These are phyloP conservation scores for Canariomyces notabilis DNA, from an alignment of 2,329 filamentous ascomycete species.

Conservation along the genomic window DNA sequence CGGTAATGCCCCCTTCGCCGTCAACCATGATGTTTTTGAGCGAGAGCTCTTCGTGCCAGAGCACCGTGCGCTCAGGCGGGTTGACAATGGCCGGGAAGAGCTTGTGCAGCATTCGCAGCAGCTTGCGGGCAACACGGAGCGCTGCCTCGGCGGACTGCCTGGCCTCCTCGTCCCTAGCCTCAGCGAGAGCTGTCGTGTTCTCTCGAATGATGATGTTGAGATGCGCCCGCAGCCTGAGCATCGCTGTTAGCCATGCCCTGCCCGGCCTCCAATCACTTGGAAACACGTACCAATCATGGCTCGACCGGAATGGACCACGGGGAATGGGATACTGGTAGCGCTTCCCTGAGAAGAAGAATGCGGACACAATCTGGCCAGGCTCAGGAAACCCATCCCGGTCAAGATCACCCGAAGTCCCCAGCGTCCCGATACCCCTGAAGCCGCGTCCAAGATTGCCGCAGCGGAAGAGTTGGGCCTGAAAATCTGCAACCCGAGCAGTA, in stretches of 20 bases:
- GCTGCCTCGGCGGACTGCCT: conserved; percentile 30
- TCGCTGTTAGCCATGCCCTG: no score
- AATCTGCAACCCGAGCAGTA: conserved; percentile 29
- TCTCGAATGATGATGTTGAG: conserved; percentile 30
- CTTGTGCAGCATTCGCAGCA: conserved; percentile 29
- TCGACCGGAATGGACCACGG: conserved; percentile 35
- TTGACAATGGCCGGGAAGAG: conserved; percentile 28
- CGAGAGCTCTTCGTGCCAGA: conserved; percentile 38
- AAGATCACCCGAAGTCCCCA: conserved; percentile 15
- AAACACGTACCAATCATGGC: conserved; percentile 30
- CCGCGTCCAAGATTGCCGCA: conserved; percentile 19
- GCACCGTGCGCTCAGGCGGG: conserved; percentile 28
- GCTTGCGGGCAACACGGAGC: conserved; percentile 24
- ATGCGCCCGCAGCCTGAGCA: conserved; percentile 26
- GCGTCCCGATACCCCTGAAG: conserved; percentile 26
- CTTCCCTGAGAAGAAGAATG: conserved; percentile 32
- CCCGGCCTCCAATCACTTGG: no score
- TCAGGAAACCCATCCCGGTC: background rate
- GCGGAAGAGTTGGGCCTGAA: conserved; percentile 27
- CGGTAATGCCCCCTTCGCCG: conserved; percentile 32
- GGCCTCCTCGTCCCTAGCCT: conserved; percentile 25
- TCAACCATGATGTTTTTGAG: conserved; percentile 38
- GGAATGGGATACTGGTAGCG: conserved; percentile 30
- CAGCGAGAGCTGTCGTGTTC: conserved; percentile 22
- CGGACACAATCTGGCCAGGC: conserved; percentile 30